These are phyloP conservation scores for Flaveria sonorensis DNA, from an alignment of 129 eudicot species.

Conservation along the genomic window DNA sequence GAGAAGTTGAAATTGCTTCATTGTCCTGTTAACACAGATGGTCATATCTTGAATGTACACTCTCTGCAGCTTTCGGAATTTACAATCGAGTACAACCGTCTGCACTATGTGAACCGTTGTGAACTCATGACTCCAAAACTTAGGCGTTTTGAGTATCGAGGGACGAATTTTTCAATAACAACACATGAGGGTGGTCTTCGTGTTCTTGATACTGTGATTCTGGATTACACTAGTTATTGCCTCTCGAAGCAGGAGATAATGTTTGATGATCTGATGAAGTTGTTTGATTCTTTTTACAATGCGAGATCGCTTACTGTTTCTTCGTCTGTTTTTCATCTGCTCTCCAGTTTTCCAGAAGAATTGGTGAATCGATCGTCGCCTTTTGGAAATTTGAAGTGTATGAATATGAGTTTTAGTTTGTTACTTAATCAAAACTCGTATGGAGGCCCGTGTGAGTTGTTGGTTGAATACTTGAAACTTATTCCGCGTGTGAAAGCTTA, in stretches of 20 bases:
- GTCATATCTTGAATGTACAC: background rate
- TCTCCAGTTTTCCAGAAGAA: background rate
- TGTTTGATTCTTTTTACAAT: background rate
- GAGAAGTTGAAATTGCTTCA: background rate
- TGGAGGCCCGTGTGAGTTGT: background rate
- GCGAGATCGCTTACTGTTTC: background rate
- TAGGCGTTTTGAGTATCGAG: background rate
- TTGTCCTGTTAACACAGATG: background rate
- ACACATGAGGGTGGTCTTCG: background rate
- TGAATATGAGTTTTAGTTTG: background rate
- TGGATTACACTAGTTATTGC: background rate
- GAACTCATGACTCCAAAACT: constrained; percentile 16
- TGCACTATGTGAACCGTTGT: background rate
- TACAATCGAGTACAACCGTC: background rate
- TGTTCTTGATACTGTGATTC: background rate
- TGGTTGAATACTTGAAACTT: background rate
- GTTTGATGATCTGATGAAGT: background rate
- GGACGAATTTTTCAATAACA: background rate
- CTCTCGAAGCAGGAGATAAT: background rate
- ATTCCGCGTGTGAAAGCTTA: background rate
- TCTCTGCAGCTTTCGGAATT: background rate
- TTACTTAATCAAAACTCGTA: background rate
- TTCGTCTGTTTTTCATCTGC: background rate
- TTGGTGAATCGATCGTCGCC: background rate
- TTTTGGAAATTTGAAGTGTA: constrained; percentile 12